phyloP scores from a whole-genome alignment of 768 basidiomycete genomes.

The Terana coerulea region DNA sequence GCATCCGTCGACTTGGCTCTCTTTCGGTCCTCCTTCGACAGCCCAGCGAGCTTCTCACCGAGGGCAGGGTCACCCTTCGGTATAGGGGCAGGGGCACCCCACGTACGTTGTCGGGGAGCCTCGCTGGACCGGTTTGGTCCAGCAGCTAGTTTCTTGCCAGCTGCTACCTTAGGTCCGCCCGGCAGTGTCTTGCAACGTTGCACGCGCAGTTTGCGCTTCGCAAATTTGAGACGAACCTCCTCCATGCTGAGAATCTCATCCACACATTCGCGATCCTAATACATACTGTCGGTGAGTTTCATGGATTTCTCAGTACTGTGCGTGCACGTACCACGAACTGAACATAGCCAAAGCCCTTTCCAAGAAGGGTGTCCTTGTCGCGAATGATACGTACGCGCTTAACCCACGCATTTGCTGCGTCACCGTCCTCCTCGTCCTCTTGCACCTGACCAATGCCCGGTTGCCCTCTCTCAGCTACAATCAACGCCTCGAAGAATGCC shows the following conservation, averaged over 20 bases:
- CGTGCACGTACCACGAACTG: slow-evolving; percentile 66
- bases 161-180: slow-evolving; percentile 24
- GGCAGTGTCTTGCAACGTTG: slow-evolving; percentile 83
- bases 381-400: slow-evolving; percentile 82
- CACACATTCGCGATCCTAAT: slow-evolving; percentile 84
- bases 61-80: slow-evolving; percentile 83
- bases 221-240: slow-evolving; percentile 76
- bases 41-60: slow-evolving; percentile 69
- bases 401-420: slow-evolving; percentile 51
- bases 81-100: slow-evolving; percentile 23
- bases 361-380: slow-evolving; percentile 88
- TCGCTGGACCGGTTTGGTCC: slow-evolving; percentile 16
- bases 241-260: slow-evolving; percentile 89
- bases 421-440: slow-evolving; percentile 24
- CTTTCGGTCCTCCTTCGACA: slow-evolving; percentile 87
- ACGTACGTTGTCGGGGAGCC: background rate
- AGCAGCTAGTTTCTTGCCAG: slow-evolving; percentile 20
- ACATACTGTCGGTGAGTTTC: background rate
- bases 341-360: slow-evolving; percentile 94
- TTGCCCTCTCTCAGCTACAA: slow-evolving; percentile 67
- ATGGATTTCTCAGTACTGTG: background rate
- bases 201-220: slow-evolving; percentile 87
- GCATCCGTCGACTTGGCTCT: slow-evolving; percentile 72
- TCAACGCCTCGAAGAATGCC: slow-evolving; percentile 76
- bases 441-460: slow-evolving; percentile 32